These are phyloP conservation scores for Coemansia sp. DNA, from an alignment of 192 early-diverging fungal species.

Conservation along the genomic window DNA sequence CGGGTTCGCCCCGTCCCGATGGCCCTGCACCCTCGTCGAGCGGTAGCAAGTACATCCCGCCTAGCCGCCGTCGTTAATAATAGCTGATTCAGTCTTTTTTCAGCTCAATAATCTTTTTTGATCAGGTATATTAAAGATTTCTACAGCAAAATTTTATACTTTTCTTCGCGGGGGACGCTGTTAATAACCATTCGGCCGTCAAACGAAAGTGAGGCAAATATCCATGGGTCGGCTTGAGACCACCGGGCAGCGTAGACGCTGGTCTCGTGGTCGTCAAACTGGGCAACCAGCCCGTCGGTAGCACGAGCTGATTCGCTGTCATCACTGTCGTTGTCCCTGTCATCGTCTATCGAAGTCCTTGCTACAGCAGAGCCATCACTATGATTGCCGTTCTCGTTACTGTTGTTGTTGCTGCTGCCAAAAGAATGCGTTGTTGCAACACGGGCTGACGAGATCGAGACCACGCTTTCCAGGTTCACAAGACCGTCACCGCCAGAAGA, in stretches of 20 bases:
- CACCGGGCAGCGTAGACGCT: constrained; percentile 88
- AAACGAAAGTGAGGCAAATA: constrained; percentile 90
- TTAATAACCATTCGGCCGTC: constrained; percentile 94
- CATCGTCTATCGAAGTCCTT: constrained; percentile 13
- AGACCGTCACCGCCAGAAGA: constrained; percentile 80
- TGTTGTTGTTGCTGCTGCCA: background rate
- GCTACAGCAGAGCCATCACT: background rate
- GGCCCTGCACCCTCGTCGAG: constrained; percentile 1
- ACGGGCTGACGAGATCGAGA: constrained; percentile 81
- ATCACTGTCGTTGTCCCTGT: constrained; percentile 2
- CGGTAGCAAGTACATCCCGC: constrained; percentile 28
- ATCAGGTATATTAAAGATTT: background rate
- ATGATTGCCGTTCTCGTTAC: constrained; percentile 14
- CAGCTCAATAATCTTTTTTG: background rate
- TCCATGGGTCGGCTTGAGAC: constrained; percentile 90
- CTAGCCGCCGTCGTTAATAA: constrained; percentile 23
- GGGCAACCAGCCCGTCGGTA: constrained; percentile 78
- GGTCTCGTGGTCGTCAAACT: constrained; percentile 95
- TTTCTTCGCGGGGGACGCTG: constrained; percentile 79
- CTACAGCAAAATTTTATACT: constrained; percentile 76
- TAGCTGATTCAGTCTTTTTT: constrained; percentile 2
- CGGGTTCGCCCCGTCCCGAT: background rate
- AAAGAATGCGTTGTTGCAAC: constrained; percentile 23
- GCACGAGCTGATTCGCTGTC: constrained; percentile 18
- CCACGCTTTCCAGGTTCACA: constrained; percentile 83